Base-by-base conservation (phyloP, 2,329 filamentous ascomycete species). In the Dothideomycetes sp. region DNA sequence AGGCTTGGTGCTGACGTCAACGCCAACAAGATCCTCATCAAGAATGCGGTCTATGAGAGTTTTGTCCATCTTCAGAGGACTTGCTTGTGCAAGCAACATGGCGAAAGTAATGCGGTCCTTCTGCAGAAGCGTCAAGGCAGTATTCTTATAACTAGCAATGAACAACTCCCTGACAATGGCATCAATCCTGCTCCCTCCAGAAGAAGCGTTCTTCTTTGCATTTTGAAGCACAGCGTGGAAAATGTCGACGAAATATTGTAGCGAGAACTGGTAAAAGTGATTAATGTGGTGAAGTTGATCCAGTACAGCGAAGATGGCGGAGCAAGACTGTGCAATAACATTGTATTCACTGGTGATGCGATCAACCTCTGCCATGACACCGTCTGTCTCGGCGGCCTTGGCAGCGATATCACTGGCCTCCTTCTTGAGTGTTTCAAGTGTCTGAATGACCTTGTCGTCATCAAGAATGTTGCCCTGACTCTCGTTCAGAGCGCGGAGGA, bases 251-350 rank as follows among this genome's bases (percentile, higher is more conserved):
- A 98, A 98, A 65, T 94, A 98, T 61, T 95, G 88, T 44, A 98
- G 73, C 29, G 91, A 98, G 71, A 98, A 98, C 59, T 96, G 93
- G 63, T 98, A 98, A 65, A 96, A 96, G 69, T 96, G 91, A 61
- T 98, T 95, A 59, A 98, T 80, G 57, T 95, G 93, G 62, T 96
- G 89, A 42, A 98, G 75, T 61, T 98, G 89, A 65, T 98, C 93
- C 45, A 98, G 70, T 11, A 98, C 84, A 22, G 93, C 87, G 59
- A 96, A 98, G 31, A 98, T 89, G 40, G 91, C 88, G 65, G 89
- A 95, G 73, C 91, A 98, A 31, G 91, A 89, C 52, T 81, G 77
- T 41, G 91, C 91, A 62, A 98, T 87, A 48, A 93, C 79, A 57
- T 82, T 84, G 72, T 98, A 98, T 61, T 94, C 83, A 50, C 83